Base-by-base conservation (phyloP, 2,329 filamentous ascomycete genomes). In the Piedraia hortae region DNA sequence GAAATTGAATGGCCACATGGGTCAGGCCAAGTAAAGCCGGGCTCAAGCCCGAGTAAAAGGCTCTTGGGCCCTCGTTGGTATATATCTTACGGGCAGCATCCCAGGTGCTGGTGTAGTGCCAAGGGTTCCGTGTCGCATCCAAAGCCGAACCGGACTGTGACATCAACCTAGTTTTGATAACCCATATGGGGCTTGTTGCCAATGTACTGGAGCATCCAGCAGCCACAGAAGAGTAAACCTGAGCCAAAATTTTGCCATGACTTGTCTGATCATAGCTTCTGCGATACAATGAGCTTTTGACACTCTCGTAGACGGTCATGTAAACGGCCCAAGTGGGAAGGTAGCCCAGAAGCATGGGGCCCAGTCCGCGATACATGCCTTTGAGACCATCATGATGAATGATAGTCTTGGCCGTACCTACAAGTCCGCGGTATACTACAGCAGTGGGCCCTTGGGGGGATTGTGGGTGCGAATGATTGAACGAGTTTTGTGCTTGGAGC, bases 1-100 rank as follows among this genome's bases (percentile, higher is more conserved):
- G 85, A 34, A 97, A 93, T 42, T 97, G 85, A 10, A 97, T 85
- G 10, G 85, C 85, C 17, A 97, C 85, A 41, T 97, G 85, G 1
- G 78, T 75, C 23, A 97, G 57, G 4, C 85, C 85, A 4, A 97
- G 61, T 4, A 97, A 58, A 1, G 85, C 85, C 0, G 85, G 85
- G 1, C 78, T 77, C 15, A 97, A 62, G 6, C 85, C 85, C 0
- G 85, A 90, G 46, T 97, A 97, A 42, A 97, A 97, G 1, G 82
- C 82, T 4, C 62, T 51, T 17, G 97, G 46, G 21, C 85, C 85
- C 51, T 97, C 85, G 1, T 65, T 72, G 13, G 57, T 62, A 43
- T 91, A 97, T 82, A 97, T 97, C 46, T 91, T 91, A 33, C 66
- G 69, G 23, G 78, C 80, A 3, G 85, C 85, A 48, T 97, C 85